phyloP scores from a whole-genome alignment of 2,329 filamentous ascomycete genomes.

The Coniella vitis region DNA sequence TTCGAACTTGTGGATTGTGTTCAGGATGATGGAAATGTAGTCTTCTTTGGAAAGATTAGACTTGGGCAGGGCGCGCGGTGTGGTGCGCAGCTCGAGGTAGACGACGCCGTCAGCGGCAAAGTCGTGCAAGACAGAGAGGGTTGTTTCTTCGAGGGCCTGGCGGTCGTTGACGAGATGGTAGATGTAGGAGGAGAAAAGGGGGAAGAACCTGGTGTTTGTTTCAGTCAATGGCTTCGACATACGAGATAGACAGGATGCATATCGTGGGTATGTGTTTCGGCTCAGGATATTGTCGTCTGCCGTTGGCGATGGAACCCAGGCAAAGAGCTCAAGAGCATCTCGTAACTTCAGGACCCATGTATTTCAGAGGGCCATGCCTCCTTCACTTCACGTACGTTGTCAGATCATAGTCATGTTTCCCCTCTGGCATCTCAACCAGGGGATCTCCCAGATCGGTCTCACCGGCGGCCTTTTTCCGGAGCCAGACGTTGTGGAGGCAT shows the following conservation, averaged over 20 bases:
- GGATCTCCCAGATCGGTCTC: conserved; percentile 59
- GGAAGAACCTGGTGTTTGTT: conserved; percentile 57
- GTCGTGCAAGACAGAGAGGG: conserved; percentile 55
- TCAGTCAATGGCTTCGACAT: background rate
- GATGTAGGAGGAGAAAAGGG: conserved; percentile 71
- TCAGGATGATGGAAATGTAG: conserved; percentile 61
- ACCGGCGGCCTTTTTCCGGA: conserved; percentile 45
- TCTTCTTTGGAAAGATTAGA: conserved; percentile 46
- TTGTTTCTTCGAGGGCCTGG: conserved; percentile 53
- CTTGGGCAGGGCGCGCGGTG: conserved; percentile 56
- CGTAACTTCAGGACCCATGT: no score
- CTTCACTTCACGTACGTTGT: conserved; percentile 46
- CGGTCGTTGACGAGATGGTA: conserved; percentile 65
- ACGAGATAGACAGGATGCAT: no score
- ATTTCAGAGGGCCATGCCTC: background rate
- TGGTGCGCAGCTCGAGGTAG: conserved; percentile 76
- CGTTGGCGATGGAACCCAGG: no score
- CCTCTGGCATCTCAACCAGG: conserved; percentile 58
- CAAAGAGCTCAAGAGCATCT: no score
- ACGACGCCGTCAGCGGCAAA: conserved; percentile 66
- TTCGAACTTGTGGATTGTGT: conserved; percentile 51
- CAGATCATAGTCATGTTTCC: conserved; percentile 66
- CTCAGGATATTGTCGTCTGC: no score
- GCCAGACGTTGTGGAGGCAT: conserved; percentile 70
- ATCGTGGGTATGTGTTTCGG: no score